Conservation (phyloP, 176 grass and related monocot genomes). For the Guadua angustifolia region DNA sequence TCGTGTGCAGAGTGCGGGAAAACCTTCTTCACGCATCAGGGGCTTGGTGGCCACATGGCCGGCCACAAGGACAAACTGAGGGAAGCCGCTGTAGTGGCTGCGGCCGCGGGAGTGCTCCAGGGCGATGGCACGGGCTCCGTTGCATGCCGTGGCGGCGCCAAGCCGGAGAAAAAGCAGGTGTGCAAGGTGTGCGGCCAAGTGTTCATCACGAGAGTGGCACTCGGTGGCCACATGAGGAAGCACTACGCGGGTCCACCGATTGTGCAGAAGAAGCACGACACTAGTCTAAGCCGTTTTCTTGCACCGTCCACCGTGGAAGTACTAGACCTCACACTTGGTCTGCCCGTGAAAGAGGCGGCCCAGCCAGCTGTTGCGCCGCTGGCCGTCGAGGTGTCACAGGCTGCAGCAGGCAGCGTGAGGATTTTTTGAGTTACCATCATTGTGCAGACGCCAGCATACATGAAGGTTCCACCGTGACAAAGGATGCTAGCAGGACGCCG, state of each 20-base stretch:
- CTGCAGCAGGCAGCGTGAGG: neutral
- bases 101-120: neutral
- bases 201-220: constrained; percentile 21
- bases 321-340: neutral
- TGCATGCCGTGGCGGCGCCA: neutral
- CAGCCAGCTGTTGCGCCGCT: neutral
- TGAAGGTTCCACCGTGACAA: neutral
- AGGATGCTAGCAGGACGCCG: neutral
- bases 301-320: neutral
- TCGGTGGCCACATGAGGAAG: constrained; percentile 56
- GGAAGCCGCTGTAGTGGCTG: neutral
- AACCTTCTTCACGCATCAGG: constrained; percentile 39
- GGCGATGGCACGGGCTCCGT: neutral
- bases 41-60: constrained; percentile 44
- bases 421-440: constrained; percentile 45
- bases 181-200: constrained; percentile 26
- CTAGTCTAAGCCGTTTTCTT: too few relatives aligned
- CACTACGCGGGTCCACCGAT: constrained; percentile 30
- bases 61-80: constrained; percentile 43
- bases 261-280: neutral
- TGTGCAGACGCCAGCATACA: neutral
- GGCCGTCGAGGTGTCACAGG: neutral
- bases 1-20: constrained; percentile 28
- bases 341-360: neutral
- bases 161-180: neutral